Conservation (phyloP, 1,139 yeast species). For the Taphrina confusa region DNA sequence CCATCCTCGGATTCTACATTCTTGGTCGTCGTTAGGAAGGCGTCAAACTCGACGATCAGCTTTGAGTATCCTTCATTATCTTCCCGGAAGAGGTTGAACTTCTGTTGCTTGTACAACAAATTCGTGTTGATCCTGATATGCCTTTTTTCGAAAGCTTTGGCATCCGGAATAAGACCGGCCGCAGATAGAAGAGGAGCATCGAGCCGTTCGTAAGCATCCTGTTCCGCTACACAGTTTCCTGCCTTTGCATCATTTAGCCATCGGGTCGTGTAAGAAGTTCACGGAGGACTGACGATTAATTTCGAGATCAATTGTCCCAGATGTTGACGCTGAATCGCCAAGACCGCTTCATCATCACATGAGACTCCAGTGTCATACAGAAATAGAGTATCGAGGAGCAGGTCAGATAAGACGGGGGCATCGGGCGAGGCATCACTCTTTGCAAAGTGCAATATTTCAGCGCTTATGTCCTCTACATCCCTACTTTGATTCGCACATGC, state of each 20-base stretch:
- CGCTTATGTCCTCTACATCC: background rate
- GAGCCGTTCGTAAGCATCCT: slow-evolving; percentile 22
- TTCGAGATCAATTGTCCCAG: slow-evolving; percentile 9
- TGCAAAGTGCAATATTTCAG: background rate
- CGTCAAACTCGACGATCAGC: slow-evolving; percentile 57
- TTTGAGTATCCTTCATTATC: slow-evolving; percentile 80
- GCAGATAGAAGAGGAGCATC: slow-evolving; percentile 18
- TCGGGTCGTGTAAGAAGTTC: background rate
- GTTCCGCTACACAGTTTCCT: slow-evolving; percentile 5
- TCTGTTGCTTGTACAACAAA: slow-evolving; percentile 63
- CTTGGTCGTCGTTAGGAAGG: slow-evolving; percentile 22
- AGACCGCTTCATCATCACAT: background rate
- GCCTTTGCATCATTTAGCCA: slow-evolving; percentile 16
- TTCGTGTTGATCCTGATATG: slow-evolving; percentile 53
- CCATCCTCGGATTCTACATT: slow-evolving; percentile 43
- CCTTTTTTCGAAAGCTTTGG: slow-evolving; percentile 46
- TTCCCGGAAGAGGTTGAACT: slow-evolving; percentile 74
- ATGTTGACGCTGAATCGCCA: slow-evolving; percentile 3
- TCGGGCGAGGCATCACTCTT: slow-evolving; percentile 14
- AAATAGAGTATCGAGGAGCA: slow-evolving; percentile 19
- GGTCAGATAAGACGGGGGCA: slow-evolving; percentile 3
- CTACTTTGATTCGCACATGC: background rate
- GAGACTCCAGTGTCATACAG: slow-evolving; percentile 24
- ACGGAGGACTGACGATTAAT: slow-evolving; percentile 19
- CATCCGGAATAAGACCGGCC: slow-evolving; percentile 19